A percentile compares a stretch with the other conserved stretches of the same genome.
These are phyloP conservation scores for Teratosphaeria viscida DNA, from an alignment of 2,329 filamentous ascomycete species.

Conservation along the genomic window DNA sequence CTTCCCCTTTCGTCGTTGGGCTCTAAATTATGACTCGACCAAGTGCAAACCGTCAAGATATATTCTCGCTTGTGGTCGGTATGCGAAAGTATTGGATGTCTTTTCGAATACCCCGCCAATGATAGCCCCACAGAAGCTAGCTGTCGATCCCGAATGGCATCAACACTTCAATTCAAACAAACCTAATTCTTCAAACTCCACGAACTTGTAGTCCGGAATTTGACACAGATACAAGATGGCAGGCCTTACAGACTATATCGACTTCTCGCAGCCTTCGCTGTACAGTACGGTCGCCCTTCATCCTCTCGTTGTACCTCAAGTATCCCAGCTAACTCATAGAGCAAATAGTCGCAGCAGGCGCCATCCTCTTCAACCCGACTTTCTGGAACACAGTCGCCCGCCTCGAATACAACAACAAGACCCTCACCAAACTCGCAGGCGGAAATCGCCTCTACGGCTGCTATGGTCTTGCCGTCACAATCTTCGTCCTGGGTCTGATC, in stretches of 20 bases:
- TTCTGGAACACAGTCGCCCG: slow-evolving; percentile 95
- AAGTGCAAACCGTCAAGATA: not conserved
- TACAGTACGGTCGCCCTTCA: slow-evolving; percentile 29
- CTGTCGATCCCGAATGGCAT: not conserved
- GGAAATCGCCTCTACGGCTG: slow-evolving; percentile 70
- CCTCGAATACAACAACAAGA: slow-evolving; percentile 80
- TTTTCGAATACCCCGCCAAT: not conserved
- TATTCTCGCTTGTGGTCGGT: not conserved
- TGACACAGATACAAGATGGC: slow-evolving; percentile 23
- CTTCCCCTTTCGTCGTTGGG: not conserved
- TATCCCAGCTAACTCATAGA: not conserved
- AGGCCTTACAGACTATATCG: slow-evolving; percentile 7
- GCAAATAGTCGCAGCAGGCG: slow-evolving; percentile 29
- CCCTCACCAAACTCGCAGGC: slow-evolving; percentile 76
- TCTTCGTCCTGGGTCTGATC: slow-evolving; percentile 84
- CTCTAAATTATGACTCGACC: not conserved
- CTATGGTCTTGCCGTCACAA: slow-evolving; percentile 78
- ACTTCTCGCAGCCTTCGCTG: slow-evolving; percentile 35
- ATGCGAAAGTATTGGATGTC: not conserved
- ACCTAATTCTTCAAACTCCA: not conserved
- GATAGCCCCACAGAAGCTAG: not conserved
- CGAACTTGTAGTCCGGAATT: not conserved
- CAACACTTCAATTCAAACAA: not conserved
- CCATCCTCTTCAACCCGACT: slow-evolving; percentile 92
- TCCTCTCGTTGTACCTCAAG: not conserved